Evolutionary conservation across 768 basidiomycete species (phyloP).

Genomic region (Kwoniella dejecticola): DNA sequence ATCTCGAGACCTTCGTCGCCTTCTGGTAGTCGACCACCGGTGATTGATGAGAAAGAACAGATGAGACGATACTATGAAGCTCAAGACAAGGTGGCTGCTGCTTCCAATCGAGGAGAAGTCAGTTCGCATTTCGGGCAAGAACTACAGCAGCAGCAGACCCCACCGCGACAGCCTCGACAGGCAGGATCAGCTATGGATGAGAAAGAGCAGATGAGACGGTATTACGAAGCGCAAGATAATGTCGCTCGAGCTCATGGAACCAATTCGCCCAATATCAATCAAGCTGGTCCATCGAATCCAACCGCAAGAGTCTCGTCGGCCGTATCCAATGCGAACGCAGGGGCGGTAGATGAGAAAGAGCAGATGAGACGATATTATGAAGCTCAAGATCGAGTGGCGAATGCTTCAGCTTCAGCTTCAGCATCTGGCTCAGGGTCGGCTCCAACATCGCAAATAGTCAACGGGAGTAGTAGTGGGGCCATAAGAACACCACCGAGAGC

Average conservation of each 20-base stretch:
- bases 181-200: constrained; percentile 14
- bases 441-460: too few relatives aligned
- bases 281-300: neutral
- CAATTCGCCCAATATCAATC: neutral
- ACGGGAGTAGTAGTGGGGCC: too few relatives aligned
- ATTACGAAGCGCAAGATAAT: too few relatives aligned
- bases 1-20: too few relatives aligned
- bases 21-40: too few relatives aligned
- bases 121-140: too few relatives aligned
- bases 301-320: too few relatives aligned
- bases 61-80: constrained; percentile 38
- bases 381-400: constrained; percentile 35
- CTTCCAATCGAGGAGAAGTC: too few relatives aligned
- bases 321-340: neutral
- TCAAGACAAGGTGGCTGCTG: constrained; percentile 27
- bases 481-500: neutral
- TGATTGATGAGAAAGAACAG: constrained; percentile 30
- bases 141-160: too few relatives aligned
- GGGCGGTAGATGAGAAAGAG: constrained; percentile 32
- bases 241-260: neutral
- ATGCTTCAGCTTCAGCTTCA: neutral
- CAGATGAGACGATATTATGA: constrained; percentile 50
- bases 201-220: constrained; percentile 25
- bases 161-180: too few relatives aligned
- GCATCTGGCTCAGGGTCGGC: neutral